phyloP scores from a whole-genome alignment of 768 basidiomycete species.

The Serendipita indica region DNA sequence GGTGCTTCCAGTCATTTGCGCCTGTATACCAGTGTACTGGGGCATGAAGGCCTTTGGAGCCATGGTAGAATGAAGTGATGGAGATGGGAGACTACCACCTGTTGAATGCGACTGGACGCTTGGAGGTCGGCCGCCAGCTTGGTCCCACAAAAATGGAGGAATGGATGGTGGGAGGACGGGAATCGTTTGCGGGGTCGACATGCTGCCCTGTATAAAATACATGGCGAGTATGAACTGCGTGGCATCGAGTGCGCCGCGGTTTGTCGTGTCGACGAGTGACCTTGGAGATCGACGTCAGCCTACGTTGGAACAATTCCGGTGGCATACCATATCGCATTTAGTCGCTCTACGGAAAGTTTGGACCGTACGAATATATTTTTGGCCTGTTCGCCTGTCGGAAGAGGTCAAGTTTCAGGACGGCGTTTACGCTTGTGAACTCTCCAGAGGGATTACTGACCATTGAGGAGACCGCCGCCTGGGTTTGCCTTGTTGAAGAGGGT shows the following conservation, averaged over 20 bases:
- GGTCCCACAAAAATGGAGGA: slow-evolving; percentile 75
- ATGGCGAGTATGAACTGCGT: slow-evolving; percentile 91
- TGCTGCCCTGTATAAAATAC: slow-evolving; percentile 88
- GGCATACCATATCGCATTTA: slow-evolving; percentile 82
- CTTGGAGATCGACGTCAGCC: slow-evolving; percentile 26
- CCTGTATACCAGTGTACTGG: slow-evolving; percentile 42
- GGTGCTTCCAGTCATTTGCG: neutral
- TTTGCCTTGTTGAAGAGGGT: slow-evolving; percentile 59
- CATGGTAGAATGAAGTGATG: slow-evolving; percentile 12
- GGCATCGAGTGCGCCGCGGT: slow-evolving; percentile 74
- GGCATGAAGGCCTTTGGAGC: slow-evolving; percentile 31
- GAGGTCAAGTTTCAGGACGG: too few species aligned
- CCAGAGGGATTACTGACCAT: slow-evolving; percentile 33
- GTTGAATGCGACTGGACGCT: slow-evolving; percentile 39
- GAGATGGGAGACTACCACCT: slow-evolving; percentile 23
- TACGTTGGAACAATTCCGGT: neutral
- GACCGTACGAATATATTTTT: slow-evolving; percentile 85
- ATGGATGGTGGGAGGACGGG: slow-evolving; percentile 55
- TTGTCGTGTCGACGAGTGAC: slow-evolving; percentile 90
- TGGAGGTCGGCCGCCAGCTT: slow-evolving; percentile 38
- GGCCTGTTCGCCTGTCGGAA: slow-evolving; percentile 60
- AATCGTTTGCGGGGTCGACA: slow-evolving; percentile 49
- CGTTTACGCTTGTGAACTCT: slow-evolving; percentile 5
- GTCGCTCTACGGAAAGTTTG: slow-evolving; percentile 67
- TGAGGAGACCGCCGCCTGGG: slow-evolving; percentile 62